Conservation (phyloP, 495 filamentous ascomycete genomes). For the Hypoxylon lenormandii region DNA sequence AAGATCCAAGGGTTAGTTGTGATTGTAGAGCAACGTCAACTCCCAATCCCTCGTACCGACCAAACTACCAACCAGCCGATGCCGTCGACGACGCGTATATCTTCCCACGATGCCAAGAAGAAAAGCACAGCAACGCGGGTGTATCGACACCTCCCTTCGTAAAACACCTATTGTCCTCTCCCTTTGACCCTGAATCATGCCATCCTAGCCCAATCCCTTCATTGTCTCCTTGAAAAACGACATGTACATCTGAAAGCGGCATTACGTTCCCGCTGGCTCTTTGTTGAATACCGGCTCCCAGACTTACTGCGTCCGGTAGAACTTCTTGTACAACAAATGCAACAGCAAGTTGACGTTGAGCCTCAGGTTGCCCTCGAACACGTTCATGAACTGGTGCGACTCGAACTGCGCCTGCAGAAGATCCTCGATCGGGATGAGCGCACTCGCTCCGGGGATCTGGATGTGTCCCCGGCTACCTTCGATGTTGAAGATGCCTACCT, state of each 20-base stretch:
- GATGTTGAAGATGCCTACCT: constrained; percentile 92
- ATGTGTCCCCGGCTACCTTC: constrained; percentile 93
- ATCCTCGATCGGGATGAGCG: constrained; percentile 90
- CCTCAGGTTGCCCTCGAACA: constrained; percentile 87
- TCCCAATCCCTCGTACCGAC: constrained; percentile 15
- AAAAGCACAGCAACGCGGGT: not conserved
- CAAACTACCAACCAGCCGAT: constrained; percentile 12
- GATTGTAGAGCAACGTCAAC: constrained; percentile 32
- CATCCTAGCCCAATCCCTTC: constrained; percentile 20
- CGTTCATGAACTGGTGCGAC: constrained; percentile 90
- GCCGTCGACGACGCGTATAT: constrained; percentile 17
- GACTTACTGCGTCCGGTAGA: constrained; percentile 82
- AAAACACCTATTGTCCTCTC: constrained; percentile 35
- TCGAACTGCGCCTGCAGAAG: constrained; percentile 96
- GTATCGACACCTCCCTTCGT: constrained; percentile 18
- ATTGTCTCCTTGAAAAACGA: constrained; percentile 17
- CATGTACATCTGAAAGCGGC: not conserved
- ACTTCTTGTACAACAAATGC: constrained; percentile 97
- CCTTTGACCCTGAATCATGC: constrained; percentile 27
- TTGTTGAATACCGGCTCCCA: constrained; percentile 16
- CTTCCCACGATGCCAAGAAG: constrained; percentile 11
- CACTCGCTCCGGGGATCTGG: constrained; percentile 93
- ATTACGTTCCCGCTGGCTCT: not conserved
- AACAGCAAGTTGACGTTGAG: constrained; percentile 96
- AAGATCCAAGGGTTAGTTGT: constrained; percentile 21